Evolutionary conservation across 2,329 filamentous ascomycete species (phyloP).

Genomic region (Celoporthe dispersa): DNA sequence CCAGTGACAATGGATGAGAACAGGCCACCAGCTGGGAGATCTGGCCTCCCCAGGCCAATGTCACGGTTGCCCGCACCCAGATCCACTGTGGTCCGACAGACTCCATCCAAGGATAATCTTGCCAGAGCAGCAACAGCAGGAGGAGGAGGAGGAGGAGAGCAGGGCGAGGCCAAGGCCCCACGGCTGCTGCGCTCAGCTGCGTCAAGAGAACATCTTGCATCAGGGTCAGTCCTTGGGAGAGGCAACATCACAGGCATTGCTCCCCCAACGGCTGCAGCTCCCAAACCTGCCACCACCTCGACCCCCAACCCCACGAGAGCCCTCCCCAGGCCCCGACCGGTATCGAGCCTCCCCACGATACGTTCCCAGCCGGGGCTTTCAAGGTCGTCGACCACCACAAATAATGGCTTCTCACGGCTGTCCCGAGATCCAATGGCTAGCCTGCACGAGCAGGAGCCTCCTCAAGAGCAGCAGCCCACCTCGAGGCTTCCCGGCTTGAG

Average conservation of each 20-base stretch:
- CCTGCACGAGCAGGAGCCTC: constrained; percentile 19
- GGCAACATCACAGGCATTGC: constrained; percentile 14
- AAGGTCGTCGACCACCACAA: background rate
- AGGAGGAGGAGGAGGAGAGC: background rate
- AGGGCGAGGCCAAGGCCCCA: constrained; percentile 10
- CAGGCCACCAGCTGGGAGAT: constrained; percentile 14
- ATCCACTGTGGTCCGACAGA: constrained; percentile 21
- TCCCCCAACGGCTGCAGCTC: constrained; percentile 10
- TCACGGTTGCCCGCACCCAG: constrained; percentile 28
- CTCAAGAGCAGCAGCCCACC: constrained; percentile 2
- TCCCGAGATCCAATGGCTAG: constrained; percentile 27
- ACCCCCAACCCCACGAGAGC: constrained; percentile 3
- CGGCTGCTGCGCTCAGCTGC: constrained; percentile 26
- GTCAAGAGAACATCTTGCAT: constrained; percentile 22
- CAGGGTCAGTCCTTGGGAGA: constrained; percentile 9
- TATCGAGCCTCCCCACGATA: constrained; percentile 25
- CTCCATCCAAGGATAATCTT: constrained; percentile 22
- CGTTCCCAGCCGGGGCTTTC: constrained; percentile 17
- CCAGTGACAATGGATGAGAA: constrained; percentile 24
- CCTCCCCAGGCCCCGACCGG: constrained; percentile 20
- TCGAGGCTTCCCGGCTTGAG: constrained; percentile 21
- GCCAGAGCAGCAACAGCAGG: constrained; percentile 1
- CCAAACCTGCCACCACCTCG: background rate
- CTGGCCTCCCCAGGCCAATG: constrained; percentile 24
- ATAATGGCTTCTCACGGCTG: constrained; percentile 17